These are phyloP conservation scores for Xanthoconium separans DNA, from an alignment of 1,284 basidiomycete species.

Conservation along the genomic window DNA sequence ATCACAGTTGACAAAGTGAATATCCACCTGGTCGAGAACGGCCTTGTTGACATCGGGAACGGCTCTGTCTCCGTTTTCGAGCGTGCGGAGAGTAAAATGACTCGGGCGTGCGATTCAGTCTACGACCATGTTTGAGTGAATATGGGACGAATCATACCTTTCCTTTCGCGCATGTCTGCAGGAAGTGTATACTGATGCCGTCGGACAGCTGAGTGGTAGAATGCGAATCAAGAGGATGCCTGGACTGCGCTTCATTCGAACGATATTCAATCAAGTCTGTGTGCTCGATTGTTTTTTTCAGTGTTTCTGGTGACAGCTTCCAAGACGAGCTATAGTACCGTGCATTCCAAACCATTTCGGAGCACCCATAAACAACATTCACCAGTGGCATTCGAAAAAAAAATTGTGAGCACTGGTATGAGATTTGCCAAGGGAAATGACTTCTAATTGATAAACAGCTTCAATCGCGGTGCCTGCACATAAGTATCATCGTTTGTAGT, in stretches of 20 bases:
- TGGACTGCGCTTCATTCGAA: neutral
- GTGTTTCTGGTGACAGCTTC: neutral
- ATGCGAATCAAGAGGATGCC: neutral
- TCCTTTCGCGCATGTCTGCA: conserved; percentile 10
- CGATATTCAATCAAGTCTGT: neutral
- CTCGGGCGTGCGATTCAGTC: conserved; percentile 38
- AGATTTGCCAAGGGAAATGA: neutral
- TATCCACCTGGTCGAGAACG: conserved; percentile 28
- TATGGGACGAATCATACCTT: neutral
- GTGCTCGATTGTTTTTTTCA: no score
- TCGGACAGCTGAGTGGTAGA: neutral
- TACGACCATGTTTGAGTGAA: neutral
- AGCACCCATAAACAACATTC: neutral
- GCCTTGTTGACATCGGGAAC: conserved; percentile 37
- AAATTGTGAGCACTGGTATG: neutral
- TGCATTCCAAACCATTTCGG: neutral
- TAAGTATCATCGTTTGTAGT: neutral
- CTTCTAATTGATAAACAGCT: neutral
- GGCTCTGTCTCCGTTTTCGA: conserved; percentile 41
- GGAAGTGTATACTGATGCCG: conserved; percentile 2
- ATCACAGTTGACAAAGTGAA: conserved; percentile 43
- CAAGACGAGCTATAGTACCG: neutral
- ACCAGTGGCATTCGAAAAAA: no score
- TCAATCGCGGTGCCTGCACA: neutral
- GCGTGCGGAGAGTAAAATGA: conserved; percentile 41